These are phyloP conservation scores for Gentiana straminea DNA, from an alignment of 257 asterid genomes.

Conservation along the genomic window DNA sequence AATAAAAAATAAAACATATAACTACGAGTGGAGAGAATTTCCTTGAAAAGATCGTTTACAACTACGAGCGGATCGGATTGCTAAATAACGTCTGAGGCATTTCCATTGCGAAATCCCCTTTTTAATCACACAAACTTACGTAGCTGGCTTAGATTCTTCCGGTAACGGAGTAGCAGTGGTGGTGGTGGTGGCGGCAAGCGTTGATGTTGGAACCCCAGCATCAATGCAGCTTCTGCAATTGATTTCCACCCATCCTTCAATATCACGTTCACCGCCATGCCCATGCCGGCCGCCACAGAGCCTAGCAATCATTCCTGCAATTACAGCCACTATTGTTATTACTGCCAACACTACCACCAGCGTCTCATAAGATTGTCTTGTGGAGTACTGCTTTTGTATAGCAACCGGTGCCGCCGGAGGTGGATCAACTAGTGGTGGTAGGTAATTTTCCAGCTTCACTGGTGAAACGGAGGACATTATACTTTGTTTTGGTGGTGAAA, in stretches of 20 bases:
- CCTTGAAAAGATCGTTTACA: too few relatives aligned
- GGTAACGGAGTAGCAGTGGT: constrained; percentile 8
- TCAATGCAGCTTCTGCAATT: constrained; percentile 29
- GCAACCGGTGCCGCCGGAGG: constrained; percentile 34
- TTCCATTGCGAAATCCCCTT: too few relatives aligned
- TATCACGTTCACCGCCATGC: constrained; percentile 58
- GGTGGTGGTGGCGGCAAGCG: neutral
- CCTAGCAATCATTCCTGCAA: constrained; percentile 67
- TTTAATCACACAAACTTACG: too few relatives aligned
- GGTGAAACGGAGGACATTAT: too few relatives aligned
- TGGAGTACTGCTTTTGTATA: constrained; percentile 30
- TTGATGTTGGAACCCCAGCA: constrained; percentile 15
- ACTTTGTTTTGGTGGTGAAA: too few relatives aligned
- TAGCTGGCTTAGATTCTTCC: constrained; percentile 5
- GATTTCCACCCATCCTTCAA: constrained; percentile 82
- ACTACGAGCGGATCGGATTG: too few relatives aligned
- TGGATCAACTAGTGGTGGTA: constrained; percentile 62
- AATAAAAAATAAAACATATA: too few relatives aligned
- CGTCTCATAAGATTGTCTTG: constrained; percentile 61
- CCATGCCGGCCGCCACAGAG: constrained; percentile 75
- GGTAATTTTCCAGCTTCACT: constrained; percentile 20
- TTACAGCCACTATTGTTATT: constrained; percentile 58
- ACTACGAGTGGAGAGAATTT: too few relatives aligned
- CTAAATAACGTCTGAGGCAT: too few relatives aligned
- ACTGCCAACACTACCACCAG: constrained; percentile 74